Conservation (phyloP, 129 eudicot species). For the Tagetes erecta region DNA sequence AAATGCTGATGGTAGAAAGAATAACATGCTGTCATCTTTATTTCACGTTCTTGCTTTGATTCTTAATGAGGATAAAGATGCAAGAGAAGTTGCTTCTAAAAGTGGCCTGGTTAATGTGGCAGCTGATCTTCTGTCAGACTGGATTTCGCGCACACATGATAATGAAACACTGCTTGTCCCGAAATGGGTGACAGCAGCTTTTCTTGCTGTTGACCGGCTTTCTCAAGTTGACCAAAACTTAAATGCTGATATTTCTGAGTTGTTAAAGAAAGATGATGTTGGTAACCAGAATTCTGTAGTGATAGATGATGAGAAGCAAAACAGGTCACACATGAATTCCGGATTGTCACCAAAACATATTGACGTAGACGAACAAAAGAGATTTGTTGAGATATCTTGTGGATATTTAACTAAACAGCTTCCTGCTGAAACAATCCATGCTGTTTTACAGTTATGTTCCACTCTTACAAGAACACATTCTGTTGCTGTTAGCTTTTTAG, state of each 20-base stretch:
- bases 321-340: constrained; percentile 35
- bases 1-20: constrained; percentile 54
- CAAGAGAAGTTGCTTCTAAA: constrained; percentile 75
- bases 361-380: constrained; percentile 69
- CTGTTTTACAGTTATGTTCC: constrained; percentile 82
- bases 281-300: constrained; percentile 53
- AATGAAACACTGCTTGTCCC: constrained; percentile 57
- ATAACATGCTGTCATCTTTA: constrained; percentile 62
- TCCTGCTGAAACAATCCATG: constrained; percentile 91
- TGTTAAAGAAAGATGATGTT: constrained; percentile 59
- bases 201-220: constrained; percentile 83
- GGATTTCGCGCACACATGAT: constrained; percentile 48
- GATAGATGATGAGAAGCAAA: constrained; percentile 71
- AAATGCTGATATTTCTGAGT: constrained; percentile 63
- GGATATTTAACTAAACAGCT: constrained; percentile 62
- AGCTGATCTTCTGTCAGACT: constrained; percentile 62
- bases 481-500: constrained; percentile 81
- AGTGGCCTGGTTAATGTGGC: constrained; percentile 80
- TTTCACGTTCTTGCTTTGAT: constrained; percentile 90
- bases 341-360: constrained; percentile 50
- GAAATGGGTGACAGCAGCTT: constrained; percentile 92
- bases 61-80: constrained; percentile 79
- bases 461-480: constrained; percentile 84
- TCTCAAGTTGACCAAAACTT: constrained; percentile 76
- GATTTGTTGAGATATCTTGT: constrained; percentile 81